A percentile compares a stretch with the other conserved stretches of the same genome.
phyloP scores from a whole-genome alignment of 139 green algal species.

The Chlorella ohadii region DNA sequence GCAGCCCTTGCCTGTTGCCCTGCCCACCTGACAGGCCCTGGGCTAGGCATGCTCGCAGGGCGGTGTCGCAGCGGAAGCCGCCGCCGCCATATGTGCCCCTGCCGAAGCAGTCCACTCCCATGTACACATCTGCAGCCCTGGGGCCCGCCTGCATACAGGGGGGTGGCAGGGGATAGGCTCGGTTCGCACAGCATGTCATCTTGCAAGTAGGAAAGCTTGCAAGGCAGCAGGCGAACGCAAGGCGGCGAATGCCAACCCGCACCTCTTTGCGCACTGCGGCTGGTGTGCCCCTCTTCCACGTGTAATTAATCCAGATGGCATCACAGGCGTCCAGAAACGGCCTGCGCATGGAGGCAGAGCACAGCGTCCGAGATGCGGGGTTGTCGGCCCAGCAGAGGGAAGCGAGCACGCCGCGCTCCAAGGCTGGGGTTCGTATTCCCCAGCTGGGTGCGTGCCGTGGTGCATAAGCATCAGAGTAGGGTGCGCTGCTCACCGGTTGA shows the following conservation, averaged over 20 bases:
- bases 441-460: too few relatives aligned
- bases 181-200: too few relatives aligned
- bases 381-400: too few relatives aligned
- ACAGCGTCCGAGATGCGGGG: too few relatives aligned
- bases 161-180: too few relatives aligned
- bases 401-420: too few relatives aligned
- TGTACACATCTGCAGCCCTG: conserved; percentile 71
- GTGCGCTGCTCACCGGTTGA: conserved; percentile 57
- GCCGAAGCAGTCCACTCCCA: conserved; percentile 86
- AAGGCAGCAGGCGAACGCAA: too few relatives aligned
- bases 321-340: conserved; percentile 81
- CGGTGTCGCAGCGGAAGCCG: conserved; percentile 44
- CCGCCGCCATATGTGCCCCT: conserved; percentile 74
- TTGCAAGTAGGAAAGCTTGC: too few relatives aligned
- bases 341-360: neutral
- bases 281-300: conserved; percentile 57
- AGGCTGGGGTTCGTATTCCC: too few relatives aligned
- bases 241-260: too few relatives aligned
- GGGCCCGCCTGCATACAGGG: conserved; percentile 31
- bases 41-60: conserved; percentile 26
- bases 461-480: too few relatives aligned
- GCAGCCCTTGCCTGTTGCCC: too few relatives aligned
- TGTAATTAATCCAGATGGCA: conserved; percentile 87
- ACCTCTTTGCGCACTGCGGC: neutral
- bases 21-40: conserved; percentile 9